A percentile compares a stretch with the other conserved stretches of the same genome.
Conservation (phyloP, 2,329 filamentous ascomycete species). For the Chrysosporium queenslandicum region DNA sequence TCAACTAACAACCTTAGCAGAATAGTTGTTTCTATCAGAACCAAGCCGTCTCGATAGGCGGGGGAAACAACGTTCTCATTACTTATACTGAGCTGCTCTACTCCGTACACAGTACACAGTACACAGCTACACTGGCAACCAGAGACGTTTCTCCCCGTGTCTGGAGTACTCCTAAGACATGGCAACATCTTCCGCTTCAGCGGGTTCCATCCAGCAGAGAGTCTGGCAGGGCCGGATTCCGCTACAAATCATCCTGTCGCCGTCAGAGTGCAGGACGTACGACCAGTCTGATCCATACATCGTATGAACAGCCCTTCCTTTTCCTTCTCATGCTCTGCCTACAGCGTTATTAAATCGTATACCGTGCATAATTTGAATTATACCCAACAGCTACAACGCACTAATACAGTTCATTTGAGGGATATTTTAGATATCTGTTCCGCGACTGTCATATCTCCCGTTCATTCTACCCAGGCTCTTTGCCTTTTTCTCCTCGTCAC, state of each 20-base stretch:
- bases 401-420: no score
- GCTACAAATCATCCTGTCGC: constrained; percentile 49
- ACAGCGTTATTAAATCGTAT: no score
- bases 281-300: constrained; percentile 52
- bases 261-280: constrained; percentile 51
- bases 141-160: not conserved
- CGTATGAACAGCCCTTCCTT: constrained; percentile 28
- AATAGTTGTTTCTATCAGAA: no score
- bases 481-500: constrained; percentile 48
- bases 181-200: constrained; percentile 18
- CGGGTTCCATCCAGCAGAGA: constrained; percentile 33
- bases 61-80: no score
- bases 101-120: no score
- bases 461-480: constrained; percentile 54
- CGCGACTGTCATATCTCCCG: constrained; percentile 59
- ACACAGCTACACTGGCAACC: no score
- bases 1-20: no score
- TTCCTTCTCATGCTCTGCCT: no score
- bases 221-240: constrained; percentile 53
- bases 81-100: no score
- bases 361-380: no score
- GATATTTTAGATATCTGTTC: constrained; percentile 52
- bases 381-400: no score
- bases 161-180: constrained; percentile 2
- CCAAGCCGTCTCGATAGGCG: no score